Evolutionary conservation across 495 filamentous ascomycete species (phyloP).

Genomic region (Penicillium ochrochloron): DNA sequence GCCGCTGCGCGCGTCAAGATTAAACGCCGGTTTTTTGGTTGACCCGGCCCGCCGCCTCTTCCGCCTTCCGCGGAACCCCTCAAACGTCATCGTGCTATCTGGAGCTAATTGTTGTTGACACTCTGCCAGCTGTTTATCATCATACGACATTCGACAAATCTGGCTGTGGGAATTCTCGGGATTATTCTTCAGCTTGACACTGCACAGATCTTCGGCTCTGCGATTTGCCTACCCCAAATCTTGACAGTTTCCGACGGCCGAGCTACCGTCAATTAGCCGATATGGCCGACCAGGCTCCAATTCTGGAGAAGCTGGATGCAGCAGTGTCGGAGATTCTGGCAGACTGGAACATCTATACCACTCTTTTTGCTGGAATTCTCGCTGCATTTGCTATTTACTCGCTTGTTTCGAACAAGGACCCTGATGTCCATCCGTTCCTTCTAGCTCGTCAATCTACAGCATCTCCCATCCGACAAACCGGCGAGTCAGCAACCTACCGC

Average conservation of each 20-base stretch:
- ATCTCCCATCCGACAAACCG: constrained; percentile 77
- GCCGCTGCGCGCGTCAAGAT: constrained; percentile 22
- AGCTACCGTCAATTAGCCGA: constrained; percentile 17
- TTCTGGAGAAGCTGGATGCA: constrained; percentile 68
- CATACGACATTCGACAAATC: background rate
- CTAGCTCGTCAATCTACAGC: constrained; percentile 81
- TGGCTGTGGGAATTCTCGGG: background rate
- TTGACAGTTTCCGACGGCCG: background rate
- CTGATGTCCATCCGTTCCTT: constrained; percentile 89
- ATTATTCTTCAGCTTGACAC: background rate
- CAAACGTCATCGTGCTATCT: constrained; percentile 30
- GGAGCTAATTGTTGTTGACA: constrained; percentile 22
- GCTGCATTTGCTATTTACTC: constrained; percentile 66
- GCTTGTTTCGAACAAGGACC: constrained; percentile 65
- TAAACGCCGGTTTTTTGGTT: constrained; percentile 28
- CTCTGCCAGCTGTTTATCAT: constrained; percentile 6
- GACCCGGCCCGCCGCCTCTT: constrained; percentile 26
- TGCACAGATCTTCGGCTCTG: background rate
- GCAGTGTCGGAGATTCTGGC: constrained; percentile 68
- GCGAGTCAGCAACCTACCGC: constrained; percentile 82
- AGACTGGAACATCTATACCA: constrained; percentile 81
- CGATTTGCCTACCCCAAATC: background rate
- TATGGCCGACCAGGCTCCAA: constrained; percentile 56
- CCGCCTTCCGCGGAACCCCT: constrained; percentile 20
- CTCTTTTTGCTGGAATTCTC: constrained; percentile 62